A percentile compares a stretch with the other conserved stretches of the same genome.
phyloP scores from a whole-genome alignment of 352 stramenopile species.

The Elongisporangium prolatum region DNA sequence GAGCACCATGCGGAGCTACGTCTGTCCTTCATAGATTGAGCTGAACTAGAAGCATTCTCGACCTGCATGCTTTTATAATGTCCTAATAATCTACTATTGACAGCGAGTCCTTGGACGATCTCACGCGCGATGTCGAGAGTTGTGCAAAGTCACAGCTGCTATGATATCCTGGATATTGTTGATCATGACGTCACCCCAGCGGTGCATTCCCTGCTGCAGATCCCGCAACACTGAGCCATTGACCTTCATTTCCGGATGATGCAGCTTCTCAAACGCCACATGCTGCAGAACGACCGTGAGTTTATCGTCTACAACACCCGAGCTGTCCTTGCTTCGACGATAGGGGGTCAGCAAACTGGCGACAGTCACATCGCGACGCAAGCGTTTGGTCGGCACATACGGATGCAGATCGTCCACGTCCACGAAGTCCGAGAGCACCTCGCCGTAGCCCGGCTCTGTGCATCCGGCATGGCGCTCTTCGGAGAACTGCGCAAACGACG shows the following conservation, averaged over 20 bases:
- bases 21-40: background rate
- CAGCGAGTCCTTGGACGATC: too few relatives aligned
- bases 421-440: constrained; percentile 42
- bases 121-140: too few relatives aligned
- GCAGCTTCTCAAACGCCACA: constrained; percentile 20
- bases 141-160: background rate
- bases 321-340: background rate
- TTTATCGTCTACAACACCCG: constrained; percentile 7
- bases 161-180: constrained; percentile 25
- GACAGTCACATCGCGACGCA: constrained; percentile 31
- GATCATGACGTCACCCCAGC: constrained; percentile 32
- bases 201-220: constrained; percentile 19
- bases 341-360: constrained; percentile 6
- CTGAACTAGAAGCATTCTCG: too few relatives aligned
- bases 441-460: constrained; percentile 11
- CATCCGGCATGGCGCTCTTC: constrained; percentile 5
- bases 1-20: background rate
- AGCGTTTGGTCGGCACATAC: constrained; percentile 31
- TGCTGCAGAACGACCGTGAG: constrained; percentile 23
- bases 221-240: constrained; percentile 19
- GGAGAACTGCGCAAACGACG: constrained; percentile 21
- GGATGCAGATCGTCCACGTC: constrained; percentile 41
- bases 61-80: too few relatives aligned
- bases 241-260: constrained; percentile 15
- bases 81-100: too few relatives aligned